A percentile compares a stretch with the other conserved stretches of the same genome.
These are phyloP conservation scores for Bruguiera parviflora DNA, from an alignment of 345 rosid genomes.

Conservation along the genomic window DNA sequence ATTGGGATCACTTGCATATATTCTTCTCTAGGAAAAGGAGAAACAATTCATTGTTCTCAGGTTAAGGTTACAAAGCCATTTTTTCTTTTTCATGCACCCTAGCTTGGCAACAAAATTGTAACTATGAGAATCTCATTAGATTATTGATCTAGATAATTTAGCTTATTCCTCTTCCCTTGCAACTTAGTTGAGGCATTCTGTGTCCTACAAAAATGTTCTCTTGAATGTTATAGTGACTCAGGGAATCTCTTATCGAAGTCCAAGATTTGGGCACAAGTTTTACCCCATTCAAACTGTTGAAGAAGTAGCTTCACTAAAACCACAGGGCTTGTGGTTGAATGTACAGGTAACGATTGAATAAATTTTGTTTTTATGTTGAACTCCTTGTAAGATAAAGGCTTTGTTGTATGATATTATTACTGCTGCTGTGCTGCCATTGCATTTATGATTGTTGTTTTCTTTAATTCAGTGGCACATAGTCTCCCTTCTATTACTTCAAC, in stretches of 20 bases:
- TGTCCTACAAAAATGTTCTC: conserved; percentile 11
- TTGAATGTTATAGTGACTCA: conserved; percentile 47
- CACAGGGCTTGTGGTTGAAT: conserved; percentile 66
- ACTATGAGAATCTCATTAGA: neutral
- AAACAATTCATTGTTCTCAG: neutral
- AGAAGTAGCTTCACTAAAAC: conserved; percentile 38
- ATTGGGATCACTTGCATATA: neutral
- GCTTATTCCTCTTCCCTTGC: conserved; percentile 3
- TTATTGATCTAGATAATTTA: neutral
- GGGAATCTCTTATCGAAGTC: conserved; percentile 55
- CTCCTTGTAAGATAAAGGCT: neutral
- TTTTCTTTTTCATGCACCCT: neutral
- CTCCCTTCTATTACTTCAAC: conserved; percentile 7
- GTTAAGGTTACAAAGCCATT: neutral
- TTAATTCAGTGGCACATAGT: neutral
- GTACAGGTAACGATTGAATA: conserved; percentile 54
- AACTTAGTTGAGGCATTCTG: conserved; percentile 10
- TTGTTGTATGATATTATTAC: conserved; percentile 5
- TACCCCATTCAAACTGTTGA: conserved; percentile 43
- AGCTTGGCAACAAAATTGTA: neutral
- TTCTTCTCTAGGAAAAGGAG: neutral
- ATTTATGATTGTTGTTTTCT: neutral
- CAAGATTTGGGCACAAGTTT: conserved; percentile 36
- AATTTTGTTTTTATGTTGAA: neutral
- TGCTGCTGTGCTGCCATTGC: neutral